Base-by-base conservation (phyloP, 805 yeast species). In the Kodamaea nitidulidarum region DNA sequence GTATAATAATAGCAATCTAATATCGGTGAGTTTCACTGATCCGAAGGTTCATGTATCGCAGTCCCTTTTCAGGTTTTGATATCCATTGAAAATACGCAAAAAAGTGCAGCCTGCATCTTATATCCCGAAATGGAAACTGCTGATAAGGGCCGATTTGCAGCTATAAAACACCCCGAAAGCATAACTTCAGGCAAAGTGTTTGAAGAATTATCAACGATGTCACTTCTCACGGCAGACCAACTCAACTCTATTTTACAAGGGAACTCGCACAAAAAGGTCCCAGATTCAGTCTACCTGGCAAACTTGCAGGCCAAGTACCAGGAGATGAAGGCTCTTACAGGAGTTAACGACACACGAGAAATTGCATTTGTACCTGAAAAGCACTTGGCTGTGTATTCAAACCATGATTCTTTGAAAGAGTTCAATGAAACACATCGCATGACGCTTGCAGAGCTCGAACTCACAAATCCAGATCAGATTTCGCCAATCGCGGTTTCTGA, bases 401-500 rank as follows among this genome's bases (percentile, higher is more conserved):
- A 32, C 16, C 47, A 49, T 2, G 40, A 43, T 22, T 39, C 40
- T 20, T 39, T 49, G 34, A 49, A 52, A 40, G 47, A 48, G 45
- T 56, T 34, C 41, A 43, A 49, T 29, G 43, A 36, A 38, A 65
- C 70, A 9, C 49, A 64, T 33, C 51, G 67, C 39, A 35, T 61
- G 36, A 61, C 67, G 9, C 67, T 77, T 70, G 70, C 61, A 34
- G 81, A 78, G 43, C 61, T 78, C 41, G 78, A 77, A 0, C 55
- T 70, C 40, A 49, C 67, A 30, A 55, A 61, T 46, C 64, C 65
- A 30, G 59, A 65, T 42, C 80, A 75, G 52, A 73, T 78, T 38
- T 67, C 78, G 15, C 70, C 69, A 2, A 65, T 77, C 48, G 84
- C 80, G 14, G 82, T 75, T 15, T 63, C 74, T 39, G 79, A 73